Conservation (phyloP, 2,329 filamentous ascomycete species). For the Beauveria medogensis region DNA sequence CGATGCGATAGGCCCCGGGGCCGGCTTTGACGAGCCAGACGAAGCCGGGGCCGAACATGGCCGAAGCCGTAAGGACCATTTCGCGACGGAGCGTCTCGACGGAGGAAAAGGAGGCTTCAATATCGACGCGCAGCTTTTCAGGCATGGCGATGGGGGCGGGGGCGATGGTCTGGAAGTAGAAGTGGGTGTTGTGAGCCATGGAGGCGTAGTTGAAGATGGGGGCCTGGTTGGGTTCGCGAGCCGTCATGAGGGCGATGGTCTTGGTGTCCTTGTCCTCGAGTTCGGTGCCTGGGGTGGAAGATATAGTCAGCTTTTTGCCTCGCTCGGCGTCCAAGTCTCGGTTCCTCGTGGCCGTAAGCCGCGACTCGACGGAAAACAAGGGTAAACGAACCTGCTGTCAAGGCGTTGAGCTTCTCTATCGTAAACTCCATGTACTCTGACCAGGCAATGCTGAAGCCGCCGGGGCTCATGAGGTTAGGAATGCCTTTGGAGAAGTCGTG, state of each 20-base stretch:
- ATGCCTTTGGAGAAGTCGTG: conserved; percentile 47
- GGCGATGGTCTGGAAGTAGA: conserved; percentile 61
- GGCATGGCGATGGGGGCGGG: conserved; percentile 45
- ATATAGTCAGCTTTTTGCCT: conserved; percentile 12
- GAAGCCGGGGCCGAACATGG: conserved; percentile 96
- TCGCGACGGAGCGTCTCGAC: conserved; percentile 74
- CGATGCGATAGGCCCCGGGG: conserved; percentile 51
- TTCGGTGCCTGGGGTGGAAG: conserved; percentile 45
- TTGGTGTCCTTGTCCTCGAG: conserved; percentile 55
- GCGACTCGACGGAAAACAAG: background rate
- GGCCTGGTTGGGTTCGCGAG: conserved; percentile 70
- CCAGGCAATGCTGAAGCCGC: conserved; percentile 71
- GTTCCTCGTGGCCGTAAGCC: background rate
- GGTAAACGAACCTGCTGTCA: conserved; percentile 57
- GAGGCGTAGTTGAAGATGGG: conserved; percentile 91
- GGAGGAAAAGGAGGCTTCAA: conserved; percentile 69
- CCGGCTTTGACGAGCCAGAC: conserved; percentile 77
- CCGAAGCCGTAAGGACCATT: conserved; percentile 69
- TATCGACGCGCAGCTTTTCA: conserved; percentile 43
- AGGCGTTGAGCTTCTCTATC: conserved; percentile 65
- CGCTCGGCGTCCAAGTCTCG: background rate
- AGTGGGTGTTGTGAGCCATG: conserved; percentile 86
- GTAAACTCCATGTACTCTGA: conserved; percentile 70
- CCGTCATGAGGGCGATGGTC: conserved; percentile 63
- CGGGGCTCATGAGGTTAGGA: conserved; percentile 60